Conservation (phyloP, 208 protist species). For the Trypanosoma lewisi region DNA sequence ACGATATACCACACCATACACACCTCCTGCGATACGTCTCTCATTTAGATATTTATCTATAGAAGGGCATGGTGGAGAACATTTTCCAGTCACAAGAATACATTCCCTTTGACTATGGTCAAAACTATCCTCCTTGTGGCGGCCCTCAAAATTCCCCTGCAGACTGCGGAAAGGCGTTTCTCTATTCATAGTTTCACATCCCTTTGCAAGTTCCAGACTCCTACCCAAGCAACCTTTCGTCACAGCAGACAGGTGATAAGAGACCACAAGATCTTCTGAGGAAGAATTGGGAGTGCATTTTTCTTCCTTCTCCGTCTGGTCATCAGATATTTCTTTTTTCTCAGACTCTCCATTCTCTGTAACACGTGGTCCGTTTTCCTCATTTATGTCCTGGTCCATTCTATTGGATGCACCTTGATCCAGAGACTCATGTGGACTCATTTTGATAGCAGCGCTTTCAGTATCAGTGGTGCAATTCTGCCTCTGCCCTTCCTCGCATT, state of each 20-base stretch:
- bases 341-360: background rate
- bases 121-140: background rate
- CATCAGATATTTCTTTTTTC: background rate
- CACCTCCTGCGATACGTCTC: constrained; percentile 58
- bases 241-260: constrained; percentile 25
- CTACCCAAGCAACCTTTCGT: constrained; percentile 17
- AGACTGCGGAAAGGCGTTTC: background rate
- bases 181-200: constrained; percentile 1
- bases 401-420: too few species aligned
- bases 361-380: constrained; percentile 9
- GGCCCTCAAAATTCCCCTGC: background rate
- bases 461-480: constrained; percentile 1
- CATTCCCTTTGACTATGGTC: background rate
- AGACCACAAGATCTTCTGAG: constrained; percentile 11
- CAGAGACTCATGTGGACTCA: too few species aligned
- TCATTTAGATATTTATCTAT: constrained; percentile 61
- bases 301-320: constrained; percentile 1
- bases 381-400: too few species aligned
- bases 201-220: constrained; percentile 1
- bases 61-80: constrained; percentile 45
- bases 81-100: constrained; percentile 37
- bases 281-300: background rate
- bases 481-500: background rate
- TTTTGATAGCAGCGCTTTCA: constrained; percentile 1
- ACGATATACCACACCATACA: constrained; percentile 83